These are phyloP conservation scores for Emergomyces pasteurianus DNA, from an alignment of 2,329 filamentous ascomycete species.

Conservation along the genomic window DNA sequence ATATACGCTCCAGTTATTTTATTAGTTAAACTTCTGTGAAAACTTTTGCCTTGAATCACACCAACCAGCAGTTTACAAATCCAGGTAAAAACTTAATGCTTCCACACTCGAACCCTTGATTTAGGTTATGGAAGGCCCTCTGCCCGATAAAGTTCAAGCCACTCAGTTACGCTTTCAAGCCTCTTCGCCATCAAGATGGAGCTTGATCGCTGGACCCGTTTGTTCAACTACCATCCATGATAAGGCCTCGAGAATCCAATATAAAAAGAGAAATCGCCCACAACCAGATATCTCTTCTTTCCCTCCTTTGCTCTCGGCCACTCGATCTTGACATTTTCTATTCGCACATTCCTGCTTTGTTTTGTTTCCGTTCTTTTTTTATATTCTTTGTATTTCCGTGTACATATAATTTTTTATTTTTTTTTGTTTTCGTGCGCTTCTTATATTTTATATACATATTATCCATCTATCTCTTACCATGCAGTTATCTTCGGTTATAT, in stretches of 20 bases:
- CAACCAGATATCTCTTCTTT: neutral
- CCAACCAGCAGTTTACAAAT: too few relatives aligned
- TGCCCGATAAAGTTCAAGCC: neutral
- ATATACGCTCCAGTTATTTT: neutral
- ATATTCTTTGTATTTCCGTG: neutral
- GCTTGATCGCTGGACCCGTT: neutral
- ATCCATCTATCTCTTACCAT: neutral
- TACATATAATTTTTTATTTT: neutral
- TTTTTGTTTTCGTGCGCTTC: neutral
- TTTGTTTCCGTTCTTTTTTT: neutral
- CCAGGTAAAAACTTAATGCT: neutral
- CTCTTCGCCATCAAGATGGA: neutral
- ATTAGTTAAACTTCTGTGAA: too few relatives aligned
- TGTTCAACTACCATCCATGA: neutral
- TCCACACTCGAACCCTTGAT: neutral
- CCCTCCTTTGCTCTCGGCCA: neutral
- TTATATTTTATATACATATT: neutral
- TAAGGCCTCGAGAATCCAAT: neutral
- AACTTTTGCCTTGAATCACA: too few relatives aligned
- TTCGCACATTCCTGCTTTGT: neutral
- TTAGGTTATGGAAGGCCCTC: neutral
- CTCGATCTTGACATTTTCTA: neutral
- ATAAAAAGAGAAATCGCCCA: neutral
- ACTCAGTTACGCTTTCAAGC: neutral
- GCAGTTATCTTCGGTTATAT: constrained; percentile 2